phyloP scores from a whole-genome alignment of 1,284 basidiomycete genomes.

The Fereydounia khargensis region DNA sequence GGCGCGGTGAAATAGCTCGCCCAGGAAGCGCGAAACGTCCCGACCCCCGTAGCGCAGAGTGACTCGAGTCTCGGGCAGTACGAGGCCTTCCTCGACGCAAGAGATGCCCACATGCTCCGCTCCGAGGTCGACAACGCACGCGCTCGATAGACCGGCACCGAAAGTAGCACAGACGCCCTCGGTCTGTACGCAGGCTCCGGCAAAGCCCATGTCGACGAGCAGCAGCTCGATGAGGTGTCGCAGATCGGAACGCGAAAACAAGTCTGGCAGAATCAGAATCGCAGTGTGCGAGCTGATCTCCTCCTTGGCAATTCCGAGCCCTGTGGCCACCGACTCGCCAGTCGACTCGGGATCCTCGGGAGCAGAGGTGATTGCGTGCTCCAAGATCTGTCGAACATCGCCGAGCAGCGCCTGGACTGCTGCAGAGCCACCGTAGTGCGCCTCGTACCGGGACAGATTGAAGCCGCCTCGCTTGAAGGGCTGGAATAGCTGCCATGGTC shows the following conservation, averaged over 20 bases:
- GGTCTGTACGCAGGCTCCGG: conserved; percentile 49
- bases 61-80: conserved; percentile 83
- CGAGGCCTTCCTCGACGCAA: conserved; percentile 91
- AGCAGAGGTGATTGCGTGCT: conserved; percentile 46
- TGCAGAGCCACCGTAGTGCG: conserved; percentile 40
- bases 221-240: conserved; percentile 75
- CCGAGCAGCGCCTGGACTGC: conserved; percentile 42
- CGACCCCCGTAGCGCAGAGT: conserved; percentile 84
- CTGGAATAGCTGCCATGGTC: conserved; percentile 49
- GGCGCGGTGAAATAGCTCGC: conserved; percentile 75
- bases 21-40: conserved; percentile 85
- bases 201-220: conserved; percentile 70
- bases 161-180: conserved; percentile 87
- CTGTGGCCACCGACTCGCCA: conserved; percentile 18
- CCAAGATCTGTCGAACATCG: conserved; percentile 44
- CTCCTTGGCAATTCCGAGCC: conserved; percentile 43
- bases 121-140: conserved; percentile 93
- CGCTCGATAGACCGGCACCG: conserved; percentile 88
- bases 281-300: conserved; percentile 65
- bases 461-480: conserved; percentile 48
- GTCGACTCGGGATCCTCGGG: conserved; percentile 25
- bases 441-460: conserved; percentile 44
- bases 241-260: conserved; percentile 81
- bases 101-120: conserved; percentile 79
- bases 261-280: conserved; percentile 87